Conservation (phyloP, 805 yeast species). For the Ogataea siamensis region DNA sequence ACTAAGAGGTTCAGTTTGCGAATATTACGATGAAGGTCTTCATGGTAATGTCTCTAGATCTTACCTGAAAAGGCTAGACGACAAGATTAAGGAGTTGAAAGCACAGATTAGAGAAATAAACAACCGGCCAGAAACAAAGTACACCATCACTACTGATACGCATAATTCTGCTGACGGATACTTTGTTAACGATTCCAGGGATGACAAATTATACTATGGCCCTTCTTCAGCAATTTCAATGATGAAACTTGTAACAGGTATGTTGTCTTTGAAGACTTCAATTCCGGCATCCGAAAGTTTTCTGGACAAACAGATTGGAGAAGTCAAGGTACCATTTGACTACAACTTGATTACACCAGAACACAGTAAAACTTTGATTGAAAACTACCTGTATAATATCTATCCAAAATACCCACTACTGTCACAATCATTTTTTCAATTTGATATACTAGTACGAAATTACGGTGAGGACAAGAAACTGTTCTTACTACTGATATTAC, state of each 20-base stretch:
- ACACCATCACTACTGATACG: not conserved
- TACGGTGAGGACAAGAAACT: constrained; percentile 19
- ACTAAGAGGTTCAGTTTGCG: constrained; percentile 21
- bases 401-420: constrained; percentile 21
- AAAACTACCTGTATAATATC: constrained; percentile 18
- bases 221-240: constrained; percentile 18
- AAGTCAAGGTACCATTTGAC: constrained; percentile 16
- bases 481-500: constrained; percentile 18
- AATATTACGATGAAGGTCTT: constrained; percentile 22
- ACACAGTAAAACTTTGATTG: constrained; percentile 18
- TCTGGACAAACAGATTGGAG: too few relatives aligned
- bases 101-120: constrained; percentile 17
- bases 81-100: constrained; percentile 16
- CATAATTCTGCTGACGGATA: constrained; percentile 7
- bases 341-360: constrained; percentile 15
- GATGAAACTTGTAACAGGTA: constrained; percentile 12
- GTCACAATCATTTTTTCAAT: constrained; percentile 20
- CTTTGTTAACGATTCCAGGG: constrained; percentile 14
- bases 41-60: constrained; percentile 17
- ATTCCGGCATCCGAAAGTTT: not conserved
- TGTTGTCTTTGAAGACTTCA: constrained; percentile 4
- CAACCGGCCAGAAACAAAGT: constrained; percentile 14
- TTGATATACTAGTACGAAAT: constrained; percentile 19
- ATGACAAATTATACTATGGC: constrained; percentile 19
- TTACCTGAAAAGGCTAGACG: constrained; percentile 20